A percentile compares a stretch with the other conserved stretches of the same genome.
These are phyloP conservation scores for Coniochaeta hoffmannii DNA, from an alignment of 2,329 filamentous ascomycete genomes.

Conservation along the genomic window DNA sequence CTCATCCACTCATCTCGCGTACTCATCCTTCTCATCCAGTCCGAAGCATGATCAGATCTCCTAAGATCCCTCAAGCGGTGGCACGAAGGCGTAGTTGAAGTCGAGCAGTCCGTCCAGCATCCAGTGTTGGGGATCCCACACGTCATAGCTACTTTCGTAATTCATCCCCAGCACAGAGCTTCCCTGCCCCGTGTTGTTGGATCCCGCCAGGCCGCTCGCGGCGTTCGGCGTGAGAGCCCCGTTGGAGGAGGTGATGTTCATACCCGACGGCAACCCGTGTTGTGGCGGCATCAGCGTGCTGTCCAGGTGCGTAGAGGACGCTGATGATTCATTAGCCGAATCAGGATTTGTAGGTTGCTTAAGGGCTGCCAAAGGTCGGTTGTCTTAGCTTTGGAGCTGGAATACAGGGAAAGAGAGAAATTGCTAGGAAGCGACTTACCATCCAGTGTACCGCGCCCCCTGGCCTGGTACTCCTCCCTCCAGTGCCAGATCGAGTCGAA, in stretches of 20 bases:
- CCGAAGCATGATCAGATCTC: neutral
- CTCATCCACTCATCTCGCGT: too few relatives aligned
- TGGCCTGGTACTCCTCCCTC: conserved; percentile 70
- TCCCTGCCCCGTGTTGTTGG: conserved; percentile 24
- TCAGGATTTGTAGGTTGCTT: conserved; percentile 85
- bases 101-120: conserved; percentile 81
- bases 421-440: conserved; percentile 42
- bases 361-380: conserved; percentile 48
- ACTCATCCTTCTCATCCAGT: conserved; percentile 1
- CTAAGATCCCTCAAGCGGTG: conserved; percentile 46
- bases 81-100: conserved; percentile 62
- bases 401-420: conserved; percentile 13
- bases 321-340: conserved; percentile 65
- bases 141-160: conserved; percentile 61
- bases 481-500: conserved; percentile 83
- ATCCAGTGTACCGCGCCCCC: conserved; percentile 63
- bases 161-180: conserved; percentile 43
- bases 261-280: conserved; percentile 39
- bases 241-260: conserved; percentile 36
- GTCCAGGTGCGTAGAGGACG: conserved; percentile 58
- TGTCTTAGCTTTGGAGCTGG: conserved; percentile 22
- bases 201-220: conserved; percentile 34
- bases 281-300: conserved; percentile 47
- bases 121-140: conserved; percentile 91
- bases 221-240: conserved; percentile 46